Evolutionary conservation across 2,329 filamentous ascomycete genomes (phyloP), one percentile per base, ranked within the genome.

Genomic region (Sporothrix phasma): DNA sequence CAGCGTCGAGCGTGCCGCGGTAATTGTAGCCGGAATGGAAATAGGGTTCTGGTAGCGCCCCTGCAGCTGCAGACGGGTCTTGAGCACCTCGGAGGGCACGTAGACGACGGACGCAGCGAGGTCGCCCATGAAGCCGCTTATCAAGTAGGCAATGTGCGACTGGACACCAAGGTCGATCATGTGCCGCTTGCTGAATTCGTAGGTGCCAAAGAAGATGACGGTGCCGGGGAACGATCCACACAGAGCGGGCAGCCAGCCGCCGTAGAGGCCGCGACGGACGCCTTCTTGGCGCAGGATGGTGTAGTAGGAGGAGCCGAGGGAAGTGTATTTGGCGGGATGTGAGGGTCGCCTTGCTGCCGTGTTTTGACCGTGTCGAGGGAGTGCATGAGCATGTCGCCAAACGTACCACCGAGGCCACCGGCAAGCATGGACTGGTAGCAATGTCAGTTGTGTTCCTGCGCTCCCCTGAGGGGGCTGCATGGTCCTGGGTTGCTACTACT

Each of bases 331-430:
- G 94, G 89, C 24, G 94, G 94, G 66, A 96, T 84, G 73, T 94
- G 88, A 51, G 93, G 92, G 72, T 97, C 94, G 72, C 93, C 94
- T 77, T 99, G 94, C 75, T 99, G 95, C 70, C 94, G 85, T 54
- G 94, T 99, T 78, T 99, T 99, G 71, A 99, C 94, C 0, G 94
- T 99, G 76, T 99, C 94, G 72, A 99, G 84, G 53, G 93, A 97
- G 78, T 99, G 94, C 94, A 99, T 99, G 69, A 99, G 80, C 83
- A 99, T 89, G 76, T 99, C 94, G 65, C 95, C 94, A 64, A 89
- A 95, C 17, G 90, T 92, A 62, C 94, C 94, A 72, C 95, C 94
- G 62, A 95, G 80, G 66, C 93, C 94, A 72, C 94, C 94, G 39
- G 94, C 94, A 72, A 99, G 81, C 92, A 97, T 99, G 74, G 89